These are phyloP conservation scores for Batkoa obscura DNA, from an alignment of 371 early-diverging fungal species.

Conservation along the genomic window DNA sequence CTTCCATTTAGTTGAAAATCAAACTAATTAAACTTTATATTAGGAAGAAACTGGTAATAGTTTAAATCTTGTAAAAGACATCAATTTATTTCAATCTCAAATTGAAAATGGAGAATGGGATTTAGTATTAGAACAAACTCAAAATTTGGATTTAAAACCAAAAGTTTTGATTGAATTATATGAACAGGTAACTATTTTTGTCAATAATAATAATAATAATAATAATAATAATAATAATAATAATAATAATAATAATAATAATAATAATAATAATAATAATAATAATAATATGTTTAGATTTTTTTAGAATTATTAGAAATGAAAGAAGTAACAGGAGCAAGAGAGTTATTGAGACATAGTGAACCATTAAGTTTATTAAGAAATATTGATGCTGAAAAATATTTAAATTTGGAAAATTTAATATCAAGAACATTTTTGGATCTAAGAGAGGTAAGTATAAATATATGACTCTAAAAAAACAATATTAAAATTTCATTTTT, in stretches of 20 bases:
- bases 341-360: constrained; percentile 67
- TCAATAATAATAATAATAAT: background rate
- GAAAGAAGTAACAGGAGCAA: constrained; percentile 62
- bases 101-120: constrained; percentile 76
- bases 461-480: background rate
- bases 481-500: background rate
- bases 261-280: background rate
- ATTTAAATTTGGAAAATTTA: constrained; percentile 55
- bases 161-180: constrained; percentile 60
- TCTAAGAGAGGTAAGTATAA: constrained; percentile 20
- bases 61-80: constrained; percentile 65
- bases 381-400: constrained; percentile 56
- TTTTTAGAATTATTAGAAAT: constrained; percentile 67
- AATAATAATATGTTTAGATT: constrained; percentile 24
- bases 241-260: background rate
- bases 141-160: constrained; percentile 39
- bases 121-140: constrained; percentile 47
- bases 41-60: constrained; percentile 58
- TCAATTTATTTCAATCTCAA: constrained; percentile 41
- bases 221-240: background rate
- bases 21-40: background rate
- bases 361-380: constrained; percentile 60
- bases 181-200: constrained; percentile 48
- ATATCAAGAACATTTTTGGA: constrained; percentile 42
- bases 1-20: background rate